Percentiles rank a stretch among this genome's conserved stretches.
phyloP scores from a whole-genome alignment of 1,284 basidiomycete species.

The Heterobasidion parviporum region DNA sequence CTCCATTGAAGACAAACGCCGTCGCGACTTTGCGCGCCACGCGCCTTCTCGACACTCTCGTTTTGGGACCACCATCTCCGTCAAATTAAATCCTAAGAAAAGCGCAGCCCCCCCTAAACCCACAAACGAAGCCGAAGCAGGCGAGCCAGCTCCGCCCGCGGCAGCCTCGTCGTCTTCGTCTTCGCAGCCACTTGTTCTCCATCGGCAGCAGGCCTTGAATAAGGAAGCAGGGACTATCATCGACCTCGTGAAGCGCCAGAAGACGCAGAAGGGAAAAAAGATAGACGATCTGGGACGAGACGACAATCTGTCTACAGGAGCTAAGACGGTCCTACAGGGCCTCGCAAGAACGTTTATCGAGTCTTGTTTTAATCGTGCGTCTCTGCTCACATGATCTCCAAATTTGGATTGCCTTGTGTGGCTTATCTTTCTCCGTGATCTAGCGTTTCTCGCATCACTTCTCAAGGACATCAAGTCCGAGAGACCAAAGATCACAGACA shows the following conservation, averaged over 20 bases:
- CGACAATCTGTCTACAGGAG: conserved; percentile 67
- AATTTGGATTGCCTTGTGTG: not conserved
- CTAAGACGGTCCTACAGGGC: conserved; percentile 57
- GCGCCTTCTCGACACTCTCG: conserved; percentile 83
- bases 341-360: conserved; percentile 70
- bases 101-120: conserved; percentile 15
- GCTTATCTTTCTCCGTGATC: not conserved
- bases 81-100: conserved; percentile 57
- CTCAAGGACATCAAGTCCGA: conserved; percentile 91
- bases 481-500: conserved; percentile 81
- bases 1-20: conserved; percentile 58
- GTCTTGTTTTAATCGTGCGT: conserved; percentile 80
- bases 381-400: not conserved
- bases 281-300: conserved; percentile 68
- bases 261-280: conserved; percentile 54
- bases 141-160: conserved; percentile 17
- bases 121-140: conserved; percentile 17
- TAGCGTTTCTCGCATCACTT: conserved; percentile 79
- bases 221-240: conserved; percentile 70
- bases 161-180: conserved; percentile 15
- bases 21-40: conserved; percentile 47
- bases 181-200: conserved; percentile 57
- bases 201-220: conserved; percentile 76
- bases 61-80: conserved; percentile 87
- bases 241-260: conserved; percentile 67